Evolutionary conservation across 495 filamentous ascomycete genomes (phyloP).

Genomic region (Penicillium turbatum): DNA sequence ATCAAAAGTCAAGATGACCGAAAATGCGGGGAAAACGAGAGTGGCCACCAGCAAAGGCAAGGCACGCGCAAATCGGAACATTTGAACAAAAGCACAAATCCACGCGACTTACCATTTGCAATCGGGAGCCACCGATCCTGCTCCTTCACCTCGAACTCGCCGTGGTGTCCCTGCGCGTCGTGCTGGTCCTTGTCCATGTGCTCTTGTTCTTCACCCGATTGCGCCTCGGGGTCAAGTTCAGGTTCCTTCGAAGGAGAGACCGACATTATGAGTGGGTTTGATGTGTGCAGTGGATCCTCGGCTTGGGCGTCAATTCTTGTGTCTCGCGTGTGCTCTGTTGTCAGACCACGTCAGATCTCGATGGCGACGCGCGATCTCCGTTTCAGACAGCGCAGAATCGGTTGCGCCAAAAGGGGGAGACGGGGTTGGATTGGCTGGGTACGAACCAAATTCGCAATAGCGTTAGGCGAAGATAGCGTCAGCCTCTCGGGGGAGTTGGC

Average conservation of each 20-base stretch:
- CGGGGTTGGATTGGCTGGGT: conserved; percentile 34
- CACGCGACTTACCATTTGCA: conserved; percentile 93
- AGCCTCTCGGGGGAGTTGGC: conserved; percentile 36
- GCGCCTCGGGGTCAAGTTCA: conserved; percentile 86
- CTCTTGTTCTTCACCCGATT: conserved; percentile 84
- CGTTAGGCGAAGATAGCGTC: conserved; percentile 31
- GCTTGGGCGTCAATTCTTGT: conserved; percentile 30
- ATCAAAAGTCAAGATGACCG: conserved; percentile 4
- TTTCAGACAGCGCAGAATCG: conserved; percentile 27
- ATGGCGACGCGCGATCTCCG: conserved; percentile 31
- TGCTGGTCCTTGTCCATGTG: conserved; percentile 67
- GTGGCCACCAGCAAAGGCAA: conserved; percentile 46
- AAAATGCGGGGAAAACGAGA: conserved; percentile 19
- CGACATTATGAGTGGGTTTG: conserved; percentile 60
- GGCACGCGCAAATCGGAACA: conserved; percentile 57
- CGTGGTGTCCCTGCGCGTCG: conserved; percentile 56
- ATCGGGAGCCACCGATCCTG: conserved; percentile 99
- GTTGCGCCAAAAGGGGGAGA: conserved; percentile 25
- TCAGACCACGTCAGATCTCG: conserved; percentile 48
- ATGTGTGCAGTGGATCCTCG: conserved; percentile 21
- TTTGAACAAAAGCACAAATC: conserved; percentile 48
- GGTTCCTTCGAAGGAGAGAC: conserved; percentile 80
- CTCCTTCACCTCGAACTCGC: conserved; percentile 99
- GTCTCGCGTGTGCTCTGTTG: conserved; percentile 38
- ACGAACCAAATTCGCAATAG: conserved; percentile 44